phyloP scores from a whole-genome alignment of 1,284 basidiomycete species.

The Pascua guehoae region DNA sequence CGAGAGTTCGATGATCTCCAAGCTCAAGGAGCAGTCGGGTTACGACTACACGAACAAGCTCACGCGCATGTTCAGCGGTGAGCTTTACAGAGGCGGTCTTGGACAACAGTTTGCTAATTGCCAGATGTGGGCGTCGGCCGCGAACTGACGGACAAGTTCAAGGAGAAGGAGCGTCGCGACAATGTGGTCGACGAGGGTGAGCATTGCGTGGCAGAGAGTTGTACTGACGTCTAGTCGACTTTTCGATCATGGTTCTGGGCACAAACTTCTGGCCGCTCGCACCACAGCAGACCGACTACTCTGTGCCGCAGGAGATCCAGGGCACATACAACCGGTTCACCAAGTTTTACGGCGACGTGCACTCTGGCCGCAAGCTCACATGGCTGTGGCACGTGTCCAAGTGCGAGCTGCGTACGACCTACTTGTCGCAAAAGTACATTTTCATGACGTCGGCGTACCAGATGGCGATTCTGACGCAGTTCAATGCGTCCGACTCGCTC shows the following conservation, averaged over 20 bases:
- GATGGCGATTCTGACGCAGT: constrained; percentile 89
- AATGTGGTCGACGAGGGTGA: constrained; percentile 55
- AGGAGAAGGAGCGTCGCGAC: constrained; percentile 79
- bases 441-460: constrained; percentile 94
- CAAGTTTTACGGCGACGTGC: constrained; percentile 81
- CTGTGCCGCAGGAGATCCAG: constrained; percentile 81
- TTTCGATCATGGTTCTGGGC: constrained; percentile 88
- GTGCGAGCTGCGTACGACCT: constrained; percentile 91
- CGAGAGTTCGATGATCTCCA: constrained; percentile 97
- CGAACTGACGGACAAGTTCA: constrained; percentile 94
- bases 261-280: constrained; percentile 96
- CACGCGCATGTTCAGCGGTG: constrained; percentile 95
- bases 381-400: constrained; percentile 99
- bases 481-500: constrained; percentile 84
- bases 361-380: constrained; percentile 79
- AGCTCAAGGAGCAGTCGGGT: constrained; percentile 95
- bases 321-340: constrained; percentile 88
- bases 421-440: constrained; percentile 91
- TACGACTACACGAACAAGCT: constrained; percentile 99
- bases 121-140: constrained; percentile 92
- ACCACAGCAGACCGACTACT: constrained; percentile 77
- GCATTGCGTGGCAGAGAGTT: constrained; percentile 1
- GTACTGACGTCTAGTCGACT: constrained; percentile 60
- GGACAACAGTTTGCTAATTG: too few species aligned
- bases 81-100: constrained; percentile 23